These are phyloP conservation scores for Coprinopsis strossmayeri DNA, from an alignment of 768 basidiomycete species.

Conservation along the genomic window DNA sequence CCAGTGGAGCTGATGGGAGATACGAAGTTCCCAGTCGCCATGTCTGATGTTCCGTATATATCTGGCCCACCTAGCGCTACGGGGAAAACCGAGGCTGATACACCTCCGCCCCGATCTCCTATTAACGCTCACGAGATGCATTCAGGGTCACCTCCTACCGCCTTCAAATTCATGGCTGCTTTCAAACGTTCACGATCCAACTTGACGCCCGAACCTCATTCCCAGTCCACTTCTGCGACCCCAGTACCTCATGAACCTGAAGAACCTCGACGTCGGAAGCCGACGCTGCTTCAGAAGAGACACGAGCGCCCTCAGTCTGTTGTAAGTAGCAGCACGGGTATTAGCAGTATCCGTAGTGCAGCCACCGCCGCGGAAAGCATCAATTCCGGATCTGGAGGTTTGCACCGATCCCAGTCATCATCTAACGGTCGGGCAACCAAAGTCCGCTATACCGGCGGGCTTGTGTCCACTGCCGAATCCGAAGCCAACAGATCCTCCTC, in stretches of 20 bases:
- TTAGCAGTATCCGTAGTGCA: constrained; percentile 55
- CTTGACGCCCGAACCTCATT: constrained; percentile 35
- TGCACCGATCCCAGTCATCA: constrained; percentile 14
- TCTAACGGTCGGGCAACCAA: constrained; percentile 2
- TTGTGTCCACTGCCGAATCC: constrained; percentile 8
- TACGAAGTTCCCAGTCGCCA: constrained; percentile 35
- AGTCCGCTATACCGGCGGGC: constrained; percentile 3
- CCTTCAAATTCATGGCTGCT: constrained; percentile 57
- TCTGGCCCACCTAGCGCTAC: constrained; percentile 43
- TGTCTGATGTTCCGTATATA: constrained; percentile 52
- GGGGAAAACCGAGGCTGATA: constrained; percentile 26
- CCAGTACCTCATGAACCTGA: not conserved
- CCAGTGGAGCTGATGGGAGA: constrained; percentile 41
- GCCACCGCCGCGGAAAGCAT: constrained; percentile 43
- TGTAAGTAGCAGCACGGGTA: constrained; percentile 51
- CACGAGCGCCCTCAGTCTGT: constrained; percentile 53
- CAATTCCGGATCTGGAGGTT: constrained; percentile 22
- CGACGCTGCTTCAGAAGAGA: constrained; percentile 16
- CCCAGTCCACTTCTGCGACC: constrained; percentile 18
- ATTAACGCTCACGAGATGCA: constrained; percentile 17
- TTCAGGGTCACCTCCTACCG: constrained; percentile 42
- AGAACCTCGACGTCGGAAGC: constrained; percentile 18
- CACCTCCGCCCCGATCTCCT: constrained; percentile 26
- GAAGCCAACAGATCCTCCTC: not conserved
- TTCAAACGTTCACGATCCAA: constrained; percentile 65